These are phyloP conservation scores for Parastagonospora nodorum DNA, from an alignment of 2,329 filamentous ascomycete genomes.

Conservation along the genomic window DNA sequence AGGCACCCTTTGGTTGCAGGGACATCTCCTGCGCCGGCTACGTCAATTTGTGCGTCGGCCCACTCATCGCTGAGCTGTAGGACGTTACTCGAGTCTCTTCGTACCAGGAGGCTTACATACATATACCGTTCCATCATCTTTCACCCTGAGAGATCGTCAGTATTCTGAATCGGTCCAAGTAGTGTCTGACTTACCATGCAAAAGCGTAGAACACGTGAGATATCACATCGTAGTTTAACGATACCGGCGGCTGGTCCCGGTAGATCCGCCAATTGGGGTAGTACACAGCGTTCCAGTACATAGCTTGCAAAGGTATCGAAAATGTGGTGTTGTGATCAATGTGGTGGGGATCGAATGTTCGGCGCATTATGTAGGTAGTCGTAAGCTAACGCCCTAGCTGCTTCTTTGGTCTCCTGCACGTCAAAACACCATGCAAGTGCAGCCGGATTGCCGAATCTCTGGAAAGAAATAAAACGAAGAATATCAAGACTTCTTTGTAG, in stretches of 20 bases:
- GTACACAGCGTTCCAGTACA: constrained; percentile 74
- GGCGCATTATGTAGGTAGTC: constrained; percentile 36
- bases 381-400: constrained; percentile 36
- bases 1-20: constrained; percentile 58
- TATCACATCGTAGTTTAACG: constrained; percentile 75
- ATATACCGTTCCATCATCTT: constrained; percentile 73
- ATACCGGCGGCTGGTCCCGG: constrained; percentile 72
- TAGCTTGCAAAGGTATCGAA: constrained; percentile 37
- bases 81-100: constrained; percentile 20
- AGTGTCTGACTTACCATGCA: constrained; percentile 58
- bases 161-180: constrained; percentile 9
- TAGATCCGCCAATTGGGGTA: constrained; percentile 82
- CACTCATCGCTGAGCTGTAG: constrained; percentile 76
- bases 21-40: constrained; percentile 62
- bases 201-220: constrained; percentile 85
- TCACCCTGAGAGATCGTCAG: constrained; percentile 58
- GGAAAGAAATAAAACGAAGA: not conserved
- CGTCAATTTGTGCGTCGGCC: constrained; percentile 73
- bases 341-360: constrained; percentile 23
- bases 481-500: not conserved
- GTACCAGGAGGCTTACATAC: constrained; percentile 58
- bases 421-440: constrained; percentile 23
- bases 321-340: constrained; percentile 32
- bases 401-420: constrained; percentile 32
- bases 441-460: constrained; percentile 11